These are phyloP conservation scores for Kwoniella dejecticola DNA, from an alignment of 768 basidiomycete species.

Conservation along the genomic window DNA sequence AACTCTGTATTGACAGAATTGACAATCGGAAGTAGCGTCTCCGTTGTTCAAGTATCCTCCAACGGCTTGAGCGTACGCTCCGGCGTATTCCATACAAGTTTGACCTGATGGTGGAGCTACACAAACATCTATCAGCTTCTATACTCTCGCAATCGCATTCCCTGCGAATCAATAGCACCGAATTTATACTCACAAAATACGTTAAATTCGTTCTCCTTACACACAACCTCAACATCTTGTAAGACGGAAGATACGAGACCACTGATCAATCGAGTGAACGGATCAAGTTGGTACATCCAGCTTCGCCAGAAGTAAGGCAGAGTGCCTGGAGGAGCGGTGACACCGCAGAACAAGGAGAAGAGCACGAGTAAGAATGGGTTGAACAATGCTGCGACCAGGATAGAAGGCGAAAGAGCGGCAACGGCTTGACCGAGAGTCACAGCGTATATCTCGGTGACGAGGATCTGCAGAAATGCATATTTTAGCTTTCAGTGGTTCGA, in stretches of 20 bases:
- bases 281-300: constrained; percentile 57
- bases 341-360: constrained; percentile 73
- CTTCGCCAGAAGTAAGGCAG: constrained; percentile 69
- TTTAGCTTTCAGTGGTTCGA: background rate
- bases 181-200: constrained; percentile 47
- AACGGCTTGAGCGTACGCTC: constrained; percentile 65
- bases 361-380: constrained; percentile 71
- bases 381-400: constrained; percentile 76
- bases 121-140: constrained; percentile 63
- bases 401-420: constrained; percentile 72
- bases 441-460: constrained; percentile 71
- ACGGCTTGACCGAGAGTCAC: constrained; percentile 69
- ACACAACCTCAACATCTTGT: constrained; percentile 67
- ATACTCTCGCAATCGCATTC: too few species aligned
- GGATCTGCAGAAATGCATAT: constrained; percentile 47
- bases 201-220: constrained; percentile 34
- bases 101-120: constrained; percentile 68
- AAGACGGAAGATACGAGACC: constrained; percentile 74
- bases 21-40: constrained; percentile 65
- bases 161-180: too few species aligned
- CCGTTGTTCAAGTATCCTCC: constrained; percentile 80
- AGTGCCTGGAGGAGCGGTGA: constrained; percentile 52
- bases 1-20: constrained; percentile 63
- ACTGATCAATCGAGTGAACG: constrained; percentile 44
- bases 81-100: constrained; percentile 72